Conservation (phyloP, 305 asterid species). For the Fraxinus xanthoxyloides region DNA sequence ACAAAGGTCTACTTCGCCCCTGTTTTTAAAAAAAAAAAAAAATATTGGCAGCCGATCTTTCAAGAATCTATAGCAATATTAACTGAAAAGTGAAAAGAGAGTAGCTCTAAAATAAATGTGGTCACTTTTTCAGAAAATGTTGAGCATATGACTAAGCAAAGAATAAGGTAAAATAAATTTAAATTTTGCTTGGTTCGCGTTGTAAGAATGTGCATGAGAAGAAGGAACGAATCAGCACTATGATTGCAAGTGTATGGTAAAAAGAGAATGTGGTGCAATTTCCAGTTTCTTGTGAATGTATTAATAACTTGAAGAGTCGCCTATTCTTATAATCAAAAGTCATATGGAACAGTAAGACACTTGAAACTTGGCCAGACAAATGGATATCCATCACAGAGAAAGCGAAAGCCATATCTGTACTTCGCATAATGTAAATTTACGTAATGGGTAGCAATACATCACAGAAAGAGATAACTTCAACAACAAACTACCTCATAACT, state of each 20-base stretch:
- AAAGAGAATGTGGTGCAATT: not conserved
- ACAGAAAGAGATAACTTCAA: not conserved
- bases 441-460: not conserved
- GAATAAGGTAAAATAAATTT: not conserved
- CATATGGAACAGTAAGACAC: not conserved
- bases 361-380: not conserved
- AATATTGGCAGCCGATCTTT: not conserved
- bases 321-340: constrained; percentile 4
- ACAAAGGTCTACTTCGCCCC: not conserved
- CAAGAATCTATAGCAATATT: not conserved
- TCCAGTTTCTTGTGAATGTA: not conserved
- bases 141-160: not conserved
- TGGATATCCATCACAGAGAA: constrained; percentile 1
- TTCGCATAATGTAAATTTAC: not conserved
- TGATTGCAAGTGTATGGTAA: not conserved
- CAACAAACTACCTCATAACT: constrained; percentile 64
- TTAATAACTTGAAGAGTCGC: constrained; percentile 1
- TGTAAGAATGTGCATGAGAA: not conserved
- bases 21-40: no score
- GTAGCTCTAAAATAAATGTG: not conserved
- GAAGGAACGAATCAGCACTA: not conserved
- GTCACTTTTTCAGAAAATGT: not conserved
- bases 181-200: not conserved
- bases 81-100: not conserved
- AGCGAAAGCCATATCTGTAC: not conserved